Base-by-base conservation (phyloP, 2,329 filamentous ascomycete species). In the Nemania sp. region DNA sequence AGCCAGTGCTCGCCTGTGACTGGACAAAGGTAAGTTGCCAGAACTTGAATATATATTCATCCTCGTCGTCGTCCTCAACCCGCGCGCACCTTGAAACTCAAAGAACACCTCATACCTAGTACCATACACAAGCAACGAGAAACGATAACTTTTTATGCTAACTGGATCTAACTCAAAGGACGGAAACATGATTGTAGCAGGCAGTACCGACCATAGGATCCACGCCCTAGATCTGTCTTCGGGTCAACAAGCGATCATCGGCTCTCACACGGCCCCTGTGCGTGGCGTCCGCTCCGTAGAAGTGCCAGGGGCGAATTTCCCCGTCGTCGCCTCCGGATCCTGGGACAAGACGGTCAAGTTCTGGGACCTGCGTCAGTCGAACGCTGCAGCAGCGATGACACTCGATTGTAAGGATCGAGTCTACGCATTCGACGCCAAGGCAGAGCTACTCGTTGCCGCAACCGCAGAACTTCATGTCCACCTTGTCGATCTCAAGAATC, bases 321-420 rank as follows among this genome's bases (percentile, higher is more conserved):
- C 63, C 34, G 56, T 72, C 43, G 41, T 72, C 46, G 68, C 64
- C 26, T 65, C 70, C 6, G 71, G 68, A 11, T 82, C 79, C 3
- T 83, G 80, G 80, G 80, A 83, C 69, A 77, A 75, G 65, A 82
- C 78, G 2, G 72, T 83, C 61, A 78, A 78, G 64, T 80, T 79
- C 69, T 83, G 80, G 80, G 80, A 83, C 64, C 53, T 81, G 36
- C 77, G 80, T 46, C 74, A 76, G 64, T 68, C 68, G 5, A 71
- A 79, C 49, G 76, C 71, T 19, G 6, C 17, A 6, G 36, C 36
- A 3, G 36, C 36, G 9, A 14, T 22, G 9, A 69, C 70, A 14
- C 57, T 82, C 19, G 67, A 73, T 22, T 80, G 77, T 61, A 70
- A 75, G 60, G 79, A 83, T 56, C 77, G 80, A 49, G 72, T 83